Conservation (phyloP, 192 early-diverging fungal genomes). For the Powellomyces hirtus region DNA sequence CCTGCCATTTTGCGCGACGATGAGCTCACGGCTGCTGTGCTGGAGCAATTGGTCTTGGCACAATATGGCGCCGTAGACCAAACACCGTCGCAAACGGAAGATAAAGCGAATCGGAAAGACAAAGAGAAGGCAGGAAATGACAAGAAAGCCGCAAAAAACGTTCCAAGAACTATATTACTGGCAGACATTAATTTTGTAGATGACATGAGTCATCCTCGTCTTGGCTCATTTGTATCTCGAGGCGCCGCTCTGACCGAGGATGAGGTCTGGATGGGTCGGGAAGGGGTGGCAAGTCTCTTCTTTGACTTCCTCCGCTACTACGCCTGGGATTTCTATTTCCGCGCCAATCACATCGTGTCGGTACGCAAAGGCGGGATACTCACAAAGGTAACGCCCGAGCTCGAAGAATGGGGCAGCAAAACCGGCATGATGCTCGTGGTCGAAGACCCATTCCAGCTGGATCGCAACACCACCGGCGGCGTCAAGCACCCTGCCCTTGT, state of each 20-base stretch:
- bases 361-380: conserved; percentile 33
- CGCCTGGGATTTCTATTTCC: conserved; percentile 31
- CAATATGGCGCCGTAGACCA: no score
- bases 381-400: not conserved
- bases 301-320: conserved; percentile 40
- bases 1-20: not conserved
- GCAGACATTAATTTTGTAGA: conserved; percentile 34
- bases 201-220: not conserved
- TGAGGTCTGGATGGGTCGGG: not conserved
- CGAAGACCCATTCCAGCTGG: conserved; percentile 47
- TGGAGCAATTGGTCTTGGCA: not conserved
- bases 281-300: conserved; percentile 28
- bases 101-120: not conserved
- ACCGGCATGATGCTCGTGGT: conserved; percentile 32
- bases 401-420: not conserved
- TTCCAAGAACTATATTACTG: no score
- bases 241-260: not conserved
- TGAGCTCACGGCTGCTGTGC: not conserved
- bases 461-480: conserved; percentile 40
- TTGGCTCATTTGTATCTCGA: not conserved
- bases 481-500: conserved; percentile 22
- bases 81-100: not conserved
- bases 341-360: conserved; percentile 24
- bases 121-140: not conserved
- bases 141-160: not conserved